phyloP scores from a whole-genome alignment of 1,284 basidiomycete species.

The Cutaneotrichosporon curvatum region DNA sequence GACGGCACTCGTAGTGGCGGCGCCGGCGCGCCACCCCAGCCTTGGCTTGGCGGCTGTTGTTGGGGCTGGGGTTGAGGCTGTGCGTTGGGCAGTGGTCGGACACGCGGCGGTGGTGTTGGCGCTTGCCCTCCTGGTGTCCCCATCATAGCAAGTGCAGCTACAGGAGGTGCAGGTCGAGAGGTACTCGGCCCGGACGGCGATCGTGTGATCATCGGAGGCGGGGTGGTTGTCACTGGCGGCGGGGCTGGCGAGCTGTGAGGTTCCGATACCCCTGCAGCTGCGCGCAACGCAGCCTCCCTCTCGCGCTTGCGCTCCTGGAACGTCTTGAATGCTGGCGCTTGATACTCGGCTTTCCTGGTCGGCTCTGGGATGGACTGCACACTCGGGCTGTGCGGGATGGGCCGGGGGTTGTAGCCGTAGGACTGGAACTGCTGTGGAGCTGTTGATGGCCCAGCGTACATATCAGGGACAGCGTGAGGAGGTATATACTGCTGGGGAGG shows the following conservation, averaged over 20 bases:
- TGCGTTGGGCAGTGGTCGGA: background rate
- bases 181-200: background rate
- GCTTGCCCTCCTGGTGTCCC: background rate
- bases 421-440: background rate
- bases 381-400: background rate
- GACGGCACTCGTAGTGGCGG: conserved; percentile 5
- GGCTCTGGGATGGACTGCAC: conserved; percentile 22
- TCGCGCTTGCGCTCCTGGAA: conserved; percentile 41
- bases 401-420: background rate
- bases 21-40: conserved; percentile 26
- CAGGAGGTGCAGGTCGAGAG: background rate
- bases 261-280: conserved; percentile 10
- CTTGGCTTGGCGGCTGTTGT: background rate
- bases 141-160: conserved; percentile 3
- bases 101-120: background rate
- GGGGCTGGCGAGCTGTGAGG: background rate
- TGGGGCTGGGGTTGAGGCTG: background rate
- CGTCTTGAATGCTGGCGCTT: conserved; percentile 39
- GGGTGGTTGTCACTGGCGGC: background rate
- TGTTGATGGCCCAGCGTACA: background rate
- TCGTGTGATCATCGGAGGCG: background rate
- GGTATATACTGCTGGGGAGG: no score
- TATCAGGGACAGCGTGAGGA: background rate
- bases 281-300: conserved; percentile 27
- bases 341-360: conserved; percentile 28